A percentile compares a stretch with the other conserved stretches of the same genome.
Conservation (phyloP, 2,329 filamentous ascomycete species). For the Apiospora hydei region DNA sequence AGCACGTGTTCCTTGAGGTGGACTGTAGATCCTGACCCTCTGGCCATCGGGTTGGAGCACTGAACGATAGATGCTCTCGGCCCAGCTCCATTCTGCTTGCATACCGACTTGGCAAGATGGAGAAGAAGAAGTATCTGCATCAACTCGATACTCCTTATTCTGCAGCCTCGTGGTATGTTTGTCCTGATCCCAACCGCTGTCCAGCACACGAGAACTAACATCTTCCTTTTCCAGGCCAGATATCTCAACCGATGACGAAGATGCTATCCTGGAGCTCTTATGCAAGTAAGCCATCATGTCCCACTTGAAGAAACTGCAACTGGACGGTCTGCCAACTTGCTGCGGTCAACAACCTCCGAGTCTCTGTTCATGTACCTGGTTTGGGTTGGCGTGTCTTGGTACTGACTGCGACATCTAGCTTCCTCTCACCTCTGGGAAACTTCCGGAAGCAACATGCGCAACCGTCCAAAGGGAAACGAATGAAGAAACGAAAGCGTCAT, state of each 20-base stretch:
- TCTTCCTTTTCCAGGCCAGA: conserved; percentile 59
- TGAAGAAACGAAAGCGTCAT: conserved; percentile 59
- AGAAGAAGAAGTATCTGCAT: conserved; percentile 66
- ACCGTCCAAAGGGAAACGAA: conserved; percentile 68
- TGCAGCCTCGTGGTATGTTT: conserved; percentile 62
- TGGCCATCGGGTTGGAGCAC: background rate
- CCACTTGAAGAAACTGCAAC: background rate
- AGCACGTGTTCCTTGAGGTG: background rate
- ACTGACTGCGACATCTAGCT: conserved; percentile 49
- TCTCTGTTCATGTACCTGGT: background rate
- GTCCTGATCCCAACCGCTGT: background rate
- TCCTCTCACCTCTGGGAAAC: conserved; percentile 69
- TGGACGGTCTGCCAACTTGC: background rate
- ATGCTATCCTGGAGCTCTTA: conserved; percentile 70
- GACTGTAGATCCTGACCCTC: background rate
- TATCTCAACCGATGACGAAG: conserved; percentile 64
- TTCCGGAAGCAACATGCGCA: conserved; percentile 62
- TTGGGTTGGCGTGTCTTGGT: background rate
- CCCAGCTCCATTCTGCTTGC: background rate
- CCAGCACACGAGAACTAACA: conserved; percentile 14
- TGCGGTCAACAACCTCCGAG: background rate
- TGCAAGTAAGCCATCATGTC: conserved; percentile 60
- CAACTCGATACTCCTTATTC: conserved; percentile 73
- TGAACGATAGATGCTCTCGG: background rate
- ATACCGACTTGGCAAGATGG: conserved; percentile 45